Base-by-base conservation (phyloP, 108 stramenopile genomes). In the Nitzschia sp. region DNA sequence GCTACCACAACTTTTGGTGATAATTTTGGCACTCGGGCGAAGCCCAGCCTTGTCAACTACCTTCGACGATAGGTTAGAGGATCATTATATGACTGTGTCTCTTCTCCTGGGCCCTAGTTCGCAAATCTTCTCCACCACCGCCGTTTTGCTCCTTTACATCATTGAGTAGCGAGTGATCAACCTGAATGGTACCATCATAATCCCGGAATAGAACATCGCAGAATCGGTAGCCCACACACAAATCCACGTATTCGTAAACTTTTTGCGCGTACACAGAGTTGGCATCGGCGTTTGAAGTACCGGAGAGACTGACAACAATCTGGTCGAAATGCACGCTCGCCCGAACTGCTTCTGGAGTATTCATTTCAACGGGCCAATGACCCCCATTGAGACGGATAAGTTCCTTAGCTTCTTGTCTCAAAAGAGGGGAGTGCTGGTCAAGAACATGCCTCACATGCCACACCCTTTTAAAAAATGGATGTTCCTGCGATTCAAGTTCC, bases 401-500 rank as follows among this genome's bases (percentile, higher is more conserved):
- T 60, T 82, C 70, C 17, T 78, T 74, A 29, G 76, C 83, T 24
- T 76, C 59, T 32, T 47, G 19, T n/a, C 72, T 74, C 18, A 93
- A 69, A 25, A 93, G 45, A 24, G 88, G 92, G 8, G 85, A 87
- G 46, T 79, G 51, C 21, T 73, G 67, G 66, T 93, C 84, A 58
- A 93, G 54, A 18, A 67, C 68, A 55, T 93, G 92, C n/a, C 86
- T 71, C 24, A 76, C 65, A 31, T 58, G 78, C 91, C 91, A 92
- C 0, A 87, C 64, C 15, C 86, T 80, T 70, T 85, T 80, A 66
- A 88, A 87, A 68, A 85, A 85, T 42, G 91, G 91, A 68, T 92
- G 91, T 15, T 80, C 84, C 9, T 75, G 57, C 17, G 79, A 56
- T 42, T 91, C 87, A 6, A 91, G 62, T 25, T 77, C 51, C 8